Evolutionary conservation across 2,329 filamentous ascomycete genomes (phyloP), one percentile per base, ranked within the genome.

Genomic region (Aplosporella prunicola): DNA sequence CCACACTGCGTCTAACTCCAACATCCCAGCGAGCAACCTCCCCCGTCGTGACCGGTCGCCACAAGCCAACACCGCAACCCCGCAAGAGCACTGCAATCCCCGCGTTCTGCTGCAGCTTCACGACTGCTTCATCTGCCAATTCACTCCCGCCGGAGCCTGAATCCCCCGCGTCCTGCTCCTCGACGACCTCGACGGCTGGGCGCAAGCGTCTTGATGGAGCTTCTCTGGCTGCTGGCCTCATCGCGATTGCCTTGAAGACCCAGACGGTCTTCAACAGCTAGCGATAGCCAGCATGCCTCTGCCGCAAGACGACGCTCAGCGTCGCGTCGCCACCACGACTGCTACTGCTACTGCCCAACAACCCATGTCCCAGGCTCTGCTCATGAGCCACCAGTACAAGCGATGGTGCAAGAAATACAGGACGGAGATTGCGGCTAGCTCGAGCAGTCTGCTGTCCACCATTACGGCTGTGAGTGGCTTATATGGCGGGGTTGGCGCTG

Each of bases 371-470:
- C 24, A 39, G 17, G 30, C 37, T 10, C 23, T 39, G 2, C 23
- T 39, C 9, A 17, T 31, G 16, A 33, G 24, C 24, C 37, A 39
- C 20, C 30, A 39, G 20, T 39, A 40, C 59, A 65, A 43, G 57
- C 57, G 53, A 51, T 80, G 80, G 66, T 68, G 81, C 52, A 87
- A 85, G 64, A 73, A 72, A 48, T 89, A 91, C 61, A 75, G 82
- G 47, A 88, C 81, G 32, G 82, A 89, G 62, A 77, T 91, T 47
- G 77, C 83, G 43, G 84, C 85, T 29, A 82, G 79, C 60, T 69
- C 77, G 25, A 82, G 80, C 55, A 88, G 81, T 59, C 70, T 88
- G 47, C 69, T 89, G 40, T 86, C 82, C 24, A 91, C 84, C 27
- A 72, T 86, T 53, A 70, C 74, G 47, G 81, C 84, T n/a, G 70